These are phyloP conservation scores for Digitaria exilis DNA, from an alignment of 202 grass and related monocot species.

Conservation along the genomic window DNA sequence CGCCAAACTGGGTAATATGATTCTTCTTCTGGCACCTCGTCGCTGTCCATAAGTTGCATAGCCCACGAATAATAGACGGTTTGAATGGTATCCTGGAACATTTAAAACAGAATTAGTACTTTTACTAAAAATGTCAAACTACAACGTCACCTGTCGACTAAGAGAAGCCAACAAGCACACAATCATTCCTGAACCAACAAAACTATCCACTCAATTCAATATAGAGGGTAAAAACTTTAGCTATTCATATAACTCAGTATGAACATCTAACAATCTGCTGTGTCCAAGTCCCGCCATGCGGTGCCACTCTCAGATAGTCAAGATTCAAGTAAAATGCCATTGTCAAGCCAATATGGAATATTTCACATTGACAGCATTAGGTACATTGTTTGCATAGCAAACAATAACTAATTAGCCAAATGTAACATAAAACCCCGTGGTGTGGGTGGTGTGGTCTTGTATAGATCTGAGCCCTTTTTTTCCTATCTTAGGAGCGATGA, in stretches of 20 bases:
- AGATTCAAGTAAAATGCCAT: background rate
- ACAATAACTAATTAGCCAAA: background rate
- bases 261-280: background rate
- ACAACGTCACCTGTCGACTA: background rate
- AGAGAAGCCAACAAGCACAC: background rate
- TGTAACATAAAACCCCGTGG: no score
- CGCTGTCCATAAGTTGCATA: conserved; percentile 53
- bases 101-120: conserved; percentile 19
- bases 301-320: no score
- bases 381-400: no score
- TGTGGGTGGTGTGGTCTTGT: no score
- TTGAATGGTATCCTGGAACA: conserved; percentile 52
- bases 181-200: background rate
- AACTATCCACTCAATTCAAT: background rate
- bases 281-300: background rate
- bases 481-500: no score
- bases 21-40: conserved; percentile 68
- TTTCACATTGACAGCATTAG: conserved; percentile 13
- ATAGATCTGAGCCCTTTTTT: no score
- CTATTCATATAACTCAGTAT: background rate
- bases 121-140: conserved; percentile 11
- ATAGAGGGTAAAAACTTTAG: background rate
- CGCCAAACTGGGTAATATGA: conserved; percentile 84
- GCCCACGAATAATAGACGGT: conserved; percentile 47
- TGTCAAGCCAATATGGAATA: background rate